Conservation (phyloP, 306 rosid species). For the Astragalus glycyphyllos region DNA sequence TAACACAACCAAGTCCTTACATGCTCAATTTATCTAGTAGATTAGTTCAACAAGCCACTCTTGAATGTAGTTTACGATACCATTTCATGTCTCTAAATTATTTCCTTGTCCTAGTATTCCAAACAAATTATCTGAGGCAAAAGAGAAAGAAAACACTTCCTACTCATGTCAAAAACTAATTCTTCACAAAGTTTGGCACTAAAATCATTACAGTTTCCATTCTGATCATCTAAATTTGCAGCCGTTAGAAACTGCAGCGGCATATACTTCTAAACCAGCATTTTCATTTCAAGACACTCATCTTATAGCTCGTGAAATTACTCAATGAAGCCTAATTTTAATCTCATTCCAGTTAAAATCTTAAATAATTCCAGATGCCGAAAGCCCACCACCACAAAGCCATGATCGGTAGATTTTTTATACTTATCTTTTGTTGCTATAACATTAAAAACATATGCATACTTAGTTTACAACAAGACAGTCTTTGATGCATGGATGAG, state of each 20-base stretch:
- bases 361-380: too few relatives aligned
- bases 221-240: constrained; percentile 1
- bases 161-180: neutral
- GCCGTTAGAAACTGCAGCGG: neutral
- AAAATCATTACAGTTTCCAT: constrained; percentile 1
- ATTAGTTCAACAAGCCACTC: constrained; percentile 9
- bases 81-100: constrained; percentile 1
- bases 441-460: neutral
- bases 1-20: constrained; percentile 3
- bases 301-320: neutral
- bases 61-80: neutral
- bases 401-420: neutral
- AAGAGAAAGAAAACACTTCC: neutral
- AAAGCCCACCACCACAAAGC: neutral
- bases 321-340: neutral
- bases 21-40: neutral
- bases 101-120: neutral
- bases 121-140: neutral
- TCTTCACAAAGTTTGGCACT: neutral
- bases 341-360: neutral
- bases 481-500: constrained; percentile 7
- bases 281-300: neutral
- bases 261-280: neutral
- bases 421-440: too few relatives aligned
- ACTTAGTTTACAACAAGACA: neutral